Conservation (phyloP, 2,329 filamentous ascomycete species). For the Fusarium citri region DNA sequence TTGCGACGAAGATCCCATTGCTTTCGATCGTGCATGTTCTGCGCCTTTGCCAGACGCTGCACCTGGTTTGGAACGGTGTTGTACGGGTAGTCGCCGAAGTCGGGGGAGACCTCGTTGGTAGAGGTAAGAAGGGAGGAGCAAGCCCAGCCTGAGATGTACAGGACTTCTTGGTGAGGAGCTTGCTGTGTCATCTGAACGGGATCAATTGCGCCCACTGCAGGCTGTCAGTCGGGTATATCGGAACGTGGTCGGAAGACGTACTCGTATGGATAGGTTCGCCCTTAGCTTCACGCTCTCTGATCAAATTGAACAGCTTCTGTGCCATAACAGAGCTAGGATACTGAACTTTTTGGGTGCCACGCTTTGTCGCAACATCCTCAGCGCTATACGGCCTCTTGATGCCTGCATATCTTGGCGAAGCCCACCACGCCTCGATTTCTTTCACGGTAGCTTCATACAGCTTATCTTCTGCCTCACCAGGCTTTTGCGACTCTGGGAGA, state of each 20-base stretch:
- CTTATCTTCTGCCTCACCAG: constrained; percentile 83
- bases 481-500: constrained; percentile 80
- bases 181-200: constrained; percentile 99
- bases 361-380: constrained; percentile 91
- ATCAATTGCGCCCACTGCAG: constrained; percentile 91
- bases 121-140: constrained; percentile 92
- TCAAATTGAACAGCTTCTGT: constrained; percentile 89
- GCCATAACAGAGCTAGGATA: constrained; percentile 97
- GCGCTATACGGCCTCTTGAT: constrained; percentile 94
- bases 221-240: constrained; percentile 24
- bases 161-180: constrained; percentile 92
- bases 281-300: constrained; percentile 80
- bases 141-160: constrained; percentile 97
- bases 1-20: constrained; percentile 89
- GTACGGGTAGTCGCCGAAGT: constrained; percentile 99
- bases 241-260: constrained; percentile 56
- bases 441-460: constrained; percentile 86
- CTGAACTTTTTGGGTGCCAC: constrained; percentile 85
- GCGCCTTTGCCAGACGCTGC: constrained; percentile 93
- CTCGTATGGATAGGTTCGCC: constrained; percentile 94
- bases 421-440: constrained; percentile 93
- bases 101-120: constrained; percentile 96
- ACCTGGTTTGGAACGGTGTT: constrained; percentile 99
- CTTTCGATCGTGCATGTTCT: constrained; percentile 96
- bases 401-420: constrained; percentile 82